A percentile compares a stretch with the other conserved stretches of the same genome.
Conservation (phyloP, 805 yeast species). For the Ogataea paraovalis region DNA sequence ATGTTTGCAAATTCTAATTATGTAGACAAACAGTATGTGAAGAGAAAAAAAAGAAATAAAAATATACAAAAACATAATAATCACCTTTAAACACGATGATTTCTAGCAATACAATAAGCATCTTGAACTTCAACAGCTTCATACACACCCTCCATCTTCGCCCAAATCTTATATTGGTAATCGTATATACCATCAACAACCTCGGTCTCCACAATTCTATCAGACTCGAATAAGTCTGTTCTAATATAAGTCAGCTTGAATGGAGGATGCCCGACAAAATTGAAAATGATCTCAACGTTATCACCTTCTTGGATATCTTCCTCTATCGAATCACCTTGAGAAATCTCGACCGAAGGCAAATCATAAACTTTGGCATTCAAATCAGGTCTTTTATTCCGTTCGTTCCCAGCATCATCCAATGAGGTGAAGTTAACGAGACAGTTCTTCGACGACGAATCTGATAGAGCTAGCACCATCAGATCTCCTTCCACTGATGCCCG, state of each 20-base stretch:
- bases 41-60: neutral
- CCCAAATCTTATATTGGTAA: conserved; percentile 64
- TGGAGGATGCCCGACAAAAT: conserved; percentile 87
- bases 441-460: conserved; percentile 67
- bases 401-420: conserved; percentile 18
- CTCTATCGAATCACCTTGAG: conserved; percentile 68
- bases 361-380: conserved; percentile 37
- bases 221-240: conserved; percentile 36
- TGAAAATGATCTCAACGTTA: conserved; percentile 79
- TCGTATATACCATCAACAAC: conserved; percentile 69
- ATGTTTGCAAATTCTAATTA: neutral
- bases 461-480: conserved; percentile 59
- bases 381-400: conserved; percentile 22
- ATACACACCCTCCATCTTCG: conserved; percentile 88
- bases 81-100: conserved; percentile 17
- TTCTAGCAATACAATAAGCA: conserved; percentile 58
- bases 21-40: neutral
- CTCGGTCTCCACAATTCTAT: conserved; percentile 44
- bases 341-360: conserved; percentile 73
- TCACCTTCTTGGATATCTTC: conserved; percentile 95
- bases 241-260: conserved; percentile 82
- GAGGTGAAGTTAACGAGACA: conserved; percentile 63
- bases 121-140: conserved; percentile 91
- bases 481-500: conserved; percentile 82
- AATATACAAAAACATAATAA: neutral